Evolutionary conservation across 116 monocot species (phyloP).

Genomic region (Cymodocea nodosa): DNA sequence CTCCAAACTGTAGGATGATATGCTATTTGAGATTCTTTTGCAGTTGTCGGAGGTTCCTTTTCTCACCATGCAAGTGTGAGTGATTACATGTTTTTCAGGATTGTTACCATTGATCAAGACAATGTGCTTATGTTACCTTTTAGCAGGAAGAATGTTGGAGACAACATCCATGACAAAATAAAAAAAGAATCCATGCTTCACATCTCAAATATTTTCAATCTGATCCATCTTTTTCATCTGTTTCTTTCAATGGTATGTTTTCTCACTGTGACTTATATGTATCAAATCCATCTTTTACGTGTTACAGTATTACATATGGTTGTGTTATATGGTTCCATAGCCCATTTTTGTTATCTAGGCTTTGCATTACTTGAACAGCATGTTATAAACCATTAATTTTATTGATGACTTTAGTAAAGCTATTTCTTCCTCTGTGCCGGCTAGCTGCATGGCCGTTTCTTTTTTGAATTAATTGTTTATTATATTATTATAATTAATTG

Average conservation of each 20-base stretch:
- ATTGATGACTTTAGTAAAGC: no score
- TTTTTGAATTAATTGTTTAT: no score
- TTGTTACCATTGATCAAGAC: constrained; percentile 5
- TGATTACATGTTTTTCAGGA: background rate
- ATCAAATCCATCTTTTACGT: no score
- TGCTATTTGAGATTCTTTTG: constrained; percentile 76
- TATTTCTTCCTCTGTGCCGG: no score
- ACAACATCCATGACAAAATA: constrained; percentile 4
- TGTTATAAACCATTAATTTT: no score
- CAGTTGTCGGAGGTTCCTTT: constrained; percentile 45
- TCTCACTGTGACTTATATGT: no score
- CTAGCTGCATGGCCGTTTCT: no score
- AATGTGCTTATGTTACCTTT: background rate
- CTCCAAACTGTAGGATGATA: constrained; percentile 59
- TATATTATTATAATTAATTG: no score
- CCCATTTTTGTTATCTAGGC: no score
- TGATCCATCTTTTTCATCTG: constrained; percentile 63
- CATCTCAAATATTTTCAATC: constrained; percentile 44
- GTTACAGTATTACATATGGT: no score
- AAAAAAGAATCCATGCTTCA: constrained; percentile 15
- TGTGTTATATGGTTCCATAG: no score
- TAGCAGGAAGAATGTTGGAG: constrained; percentile 4
- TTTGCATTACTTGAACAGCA: no score
- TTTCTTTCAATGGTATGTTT: constrained; percentile 63
- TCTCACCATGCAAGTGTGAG: constrained; percentile 35